Evolutionary conservation across 495 filamentous ascomycete species (phyloP).

Genomic region (Chaetomidium leptoderma): DNA sequence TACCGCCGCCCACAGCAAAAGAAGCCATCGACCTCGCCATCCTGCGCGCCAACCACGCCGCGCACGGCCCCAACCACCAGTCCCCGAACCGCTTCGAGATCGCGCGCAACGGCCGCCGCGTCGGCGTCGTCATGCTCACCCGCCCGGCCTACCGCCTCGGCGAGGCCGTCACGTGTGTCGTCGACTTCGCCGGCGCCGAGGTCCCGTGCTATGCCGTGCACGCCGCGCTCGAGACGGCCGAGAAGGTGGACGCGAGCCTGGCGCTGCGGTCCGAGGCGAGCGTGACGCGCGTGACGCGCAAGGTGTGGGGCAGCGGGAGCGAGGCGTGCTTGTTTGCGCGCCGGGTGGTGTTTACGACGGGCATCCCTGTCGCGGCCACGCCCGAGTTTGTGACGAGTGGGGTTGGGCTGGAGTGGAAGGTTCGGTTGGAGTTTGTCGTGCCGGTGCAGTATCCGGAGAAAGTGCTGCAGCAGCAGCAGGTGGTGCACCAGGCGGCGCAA

Average conservation of each 20-base stretch:
- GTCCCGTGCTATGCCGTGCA: slow-evolving; percentile 77
- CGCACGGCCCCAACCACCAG: slow-evolving; percentile 37
- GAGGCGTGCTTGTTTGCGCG: slow-evolving; percentile 77
- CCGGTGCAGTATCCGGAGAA: slow-evolving; percentile 33
- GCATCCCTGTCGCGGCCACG: slow-evolving; percentile 74
- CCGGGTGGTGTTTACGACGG: slow-evolving; percentile 71
- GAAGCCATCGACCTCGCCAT: slow-evolving; percentile 91
- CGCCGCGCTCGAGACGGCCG: slow-evolving; percentile 69
- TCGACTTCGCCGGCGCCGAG: slow-evolving; percentile 73
- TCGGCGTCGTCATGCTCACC: slow-evolving; percentile 81
- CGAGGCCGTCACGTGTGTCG: slow-evolving; percentile 72
- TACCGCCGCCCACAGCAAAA: slow-evolving; percentile 55
- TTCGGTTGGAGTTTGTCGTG: slow-evolving; percentile 84
- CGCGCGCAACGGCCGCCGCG: slow-evolving; percentile 75
- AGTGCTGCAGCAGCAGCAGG: neutral
- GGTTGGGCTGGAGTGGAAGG: slow-evolving; percentile 77
- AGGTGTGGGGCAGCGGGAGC: slow-evolving; percentile 66
- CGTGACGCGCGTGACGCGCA: slow-evolving; percentile 78
- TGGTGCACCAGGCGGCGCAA: slow-evolving; percentile 6
- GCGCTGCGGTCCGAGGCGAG: slow-evolving; percentile 81
- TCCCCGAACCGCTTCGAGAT: slow-evolving; percentile 90
- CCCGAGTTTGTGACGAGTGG: slow-evolving; percentile 88
- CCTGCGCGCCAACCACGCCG: slow-evolving; percentile 63
- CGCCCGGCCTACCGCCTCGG: slow-evolving; percentile 90
- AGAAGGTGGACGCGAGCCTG: slow-evolving; percentile 70